phyloP scores from a whole-genome alignment of 768 basidiomycete genomes.

The Podaxis carcinomalis region DNA sequence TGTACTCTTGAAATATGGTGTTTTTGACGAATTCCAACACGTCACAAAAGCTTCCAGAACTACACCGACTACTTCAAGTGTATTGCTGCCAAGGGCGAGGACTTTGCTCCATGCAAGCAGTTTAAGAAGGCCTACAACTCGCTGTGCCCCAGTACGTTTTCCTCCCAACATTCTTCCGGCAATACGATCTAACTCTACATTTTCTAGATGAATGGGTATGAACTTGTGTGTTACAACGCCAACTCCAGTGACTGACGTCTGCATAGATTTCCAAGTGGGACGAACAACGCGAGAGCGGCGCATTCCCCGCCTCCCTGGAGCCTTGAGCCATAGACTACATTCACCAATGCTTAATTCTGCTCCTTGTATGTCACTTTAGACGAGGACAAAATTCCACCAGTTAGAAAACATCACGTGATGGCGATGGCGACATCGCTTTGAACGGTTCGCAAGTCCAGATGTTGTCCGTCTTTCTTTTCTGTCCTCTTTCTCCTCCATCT shows the following conservation, averaged over 20 bases:
- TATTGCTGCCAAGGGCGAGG: slow-evolving; percentile 94
- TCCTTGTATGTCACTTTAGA: neutral
- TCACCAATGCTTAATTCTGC: neutral
- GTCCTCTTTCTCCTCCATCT: neutral
- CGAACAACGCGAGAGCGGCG: slow-evolving; percentile 89
- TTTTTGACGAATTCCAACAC: neutral
- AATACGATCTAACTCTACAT: neutral
- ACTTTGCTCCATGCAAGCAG: slow-evolving; percentile 97
- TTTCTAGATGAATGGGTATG: slow-evolving; percentile 86
- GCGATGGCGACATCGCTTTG: slow-evolving; percentile 14
- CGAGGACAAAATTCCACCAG: neutral
- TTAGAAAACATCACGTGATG: slow-evolving; percentile 13
- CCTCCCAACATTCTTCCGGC: neutral
- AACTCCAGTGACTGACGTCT: slow-evolving; percentile 11
- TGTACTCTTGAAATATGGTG: neutral
- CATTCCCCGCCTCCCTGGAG: slow-evolving; percentile 90
- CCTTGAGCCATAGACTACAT: slow-evolving; percentile 24
- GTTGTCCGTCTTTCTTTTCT: neutral
- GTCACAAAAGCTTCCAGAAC: slow-evolving; percentile 77
- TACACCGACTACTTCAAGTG: slow-evolving; percentile 99
- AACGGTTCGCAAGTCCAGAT: neutral
- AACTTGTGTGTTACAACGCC: neutral
- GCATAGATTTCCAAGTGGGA: slow-evolving; percentile 82
- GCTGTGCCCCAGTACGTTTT: slow-evolving; percentile 93
- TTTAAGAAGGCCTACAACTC: slow-evolving; percentile 96